phyloP scores from a whole-genome alignment of 1,139 yeast species.

The Yamadazyma aaseri region DNA sequence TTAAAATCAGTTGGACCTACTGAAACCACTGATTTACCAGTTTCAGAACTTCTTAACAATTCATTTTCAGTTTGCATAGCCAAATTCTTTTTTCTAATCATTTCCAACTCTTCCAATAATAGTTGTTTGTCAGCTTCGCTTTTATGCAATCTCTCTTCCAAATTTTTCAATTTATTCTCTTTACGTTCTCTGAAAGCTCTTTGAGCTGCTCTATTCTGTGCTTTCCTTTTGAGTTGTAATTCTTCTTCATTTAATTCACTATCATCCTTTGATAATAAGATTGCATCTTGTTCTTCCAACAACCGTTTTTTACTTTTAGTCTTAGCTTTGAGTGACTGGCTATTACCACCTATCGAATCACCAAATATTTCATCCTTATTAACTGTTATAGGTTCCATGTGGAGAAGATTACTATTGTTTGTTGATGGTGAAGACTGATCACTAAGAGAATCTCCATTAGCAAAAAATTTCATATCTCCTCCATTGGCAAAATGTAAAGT shows the following conservation, averaged over 20 bases:
- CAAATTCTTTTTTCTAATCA: constrained; percentile 51
- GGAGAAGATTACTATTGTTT: constrained; percentile 8
- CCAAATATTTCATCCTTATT: not conserved
- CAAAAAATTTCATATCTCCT: constrained; percentile 4
- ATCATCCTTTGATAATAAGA: constrained; percentile 40
- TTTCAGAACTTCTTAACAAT: constrained; percentile 23
- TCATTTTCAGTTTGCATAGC: constrained; percentile 61
- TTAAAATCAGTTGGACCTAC: constrained; percentile 19
- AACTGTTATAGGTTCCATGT: not conserved
- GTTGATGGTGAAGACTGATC: constrained; percentile 19
- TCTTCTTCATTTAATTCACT: constrained; percentile 48
- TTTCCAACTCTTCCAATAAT: constrained; percentile 53
- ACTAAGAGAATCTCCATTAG: constrained; percentile 14
- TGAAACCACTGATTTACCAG: not conserved
- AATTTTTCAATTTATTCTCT: constrained; percentile 68
- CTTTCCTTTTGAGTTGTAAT: constrained; percentile 58
- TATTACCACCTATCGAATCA: not conserved
- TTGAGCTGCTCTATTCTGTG: constrained; percentile 88
- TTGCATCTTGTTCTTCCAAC: constrained; percentile 39
- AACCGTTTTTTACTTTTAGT: constrained; percentile 24
- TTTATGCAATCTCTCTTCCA: constrained; percentile 56
- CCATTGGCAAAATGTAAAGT: constrained; percentile 3
- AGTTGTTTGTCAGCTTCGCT: constrained; percentile 60
- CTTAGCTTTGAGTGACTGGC: no score
- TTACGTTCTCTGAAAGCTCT: constrained; percentile 86